Base-by-base conservation (phyloP, 2,329 filamentous ascomycete genomes). In the Cryphonectria japonica region DNA sequence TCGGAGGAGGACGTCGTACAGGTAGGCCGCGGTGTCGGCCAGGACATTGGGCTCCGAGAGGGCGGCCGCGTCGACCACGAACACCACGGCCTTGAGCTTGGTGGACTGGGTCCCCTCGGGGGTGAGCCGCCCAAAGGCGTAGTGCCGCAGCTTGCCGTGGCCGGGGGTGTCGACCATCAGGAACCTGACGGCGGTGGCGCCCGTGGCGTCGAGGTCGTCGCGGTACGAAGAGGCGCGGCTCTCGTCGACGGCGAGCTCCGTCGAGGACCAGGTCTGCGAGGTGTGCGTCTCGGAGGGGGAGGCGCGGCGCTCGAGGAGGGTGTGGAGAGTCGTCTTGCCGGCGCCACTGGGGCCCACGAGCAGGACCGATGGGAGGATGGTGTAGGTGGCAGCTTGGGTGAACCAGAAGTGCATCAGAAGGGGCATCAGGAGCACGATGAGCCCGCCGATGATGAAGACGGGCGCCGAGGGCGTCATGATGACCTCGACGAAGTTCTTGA, bases 251-350 rank as follows among this genome's bases (percentile, higher is more conserved):
- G 85, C 87, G 68, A 90, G 84, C 79, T 89, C 87, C 79, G 89
- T 81, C 19, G 84, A 78, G 68, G 86, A 83, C 14, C 84, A 75
- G 2, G 80, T 75, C 75, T 89, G 87, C 37, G 86, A 85, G 41
- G 87, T 89, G 80, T 88, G 86, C n/a, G 88, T 90, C 70, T 80
- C 77, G 69, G 82, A 78, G 69, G 80, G 77, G 66, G 76, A 67
- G 74, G 80, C 78, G 76, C 87, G 87, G 76, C 87, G 86, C 81
- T 91, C 87, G 76, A 89, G 85, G 76, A 96, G 86, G 32, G 93
- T 94, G n/a, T 94, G 83, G 46, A 98, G 89, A 11, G 93, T 88
- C 0, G 96, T 98, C 85, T 98, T 99, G 77, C 96, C 96, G 66
- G 89, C 88, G 74, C 91, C 92, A 69, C 91, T 91, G 22, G 95